Percentiles rank a stretch among this genome's conserved stretches.
Evolutionary conservation across 129 eudicot species (phyloP).

Genomic region (Heracleum sosnowskyi): DNA sequence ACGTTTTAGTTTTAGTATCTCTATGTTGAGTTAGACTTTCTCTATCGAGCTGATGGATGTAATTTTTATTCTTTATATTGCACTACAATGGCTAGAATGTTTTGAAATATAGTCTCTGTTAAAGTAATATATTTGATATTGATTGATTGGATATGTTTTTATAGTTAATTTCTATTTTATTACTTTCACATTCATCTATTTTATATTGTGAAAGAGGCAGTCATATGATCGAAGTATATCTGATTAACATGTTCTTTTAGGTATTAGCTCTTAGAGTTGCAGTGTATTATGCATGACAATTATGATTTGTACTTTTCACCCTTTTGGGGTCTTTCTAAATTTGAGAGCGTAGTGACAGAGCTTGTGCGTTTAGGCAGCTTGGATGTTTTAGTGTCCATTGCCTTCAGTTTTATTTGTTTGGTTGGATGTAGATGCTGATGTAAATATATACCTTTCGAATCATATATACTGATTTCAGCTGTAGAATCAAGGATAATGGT

Average conservation of each 20-base stretch:
- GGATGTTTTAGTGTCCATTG: neutral
- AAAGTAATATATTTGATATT: too few species aligned
- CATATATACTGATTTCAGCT: neutral
- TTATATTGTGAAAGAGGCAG: neutral
- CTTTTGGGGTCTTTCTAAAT: neutral
- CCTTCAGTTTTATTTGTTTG: neutral
- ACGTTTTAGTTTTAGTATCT: neutral
- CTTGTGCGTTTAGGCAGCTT: neutral
- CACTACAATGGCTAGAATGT: neutral
- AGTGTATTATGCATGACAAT: neutral
- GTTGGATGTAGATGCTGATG: neutral
- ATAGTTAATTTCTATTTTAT: neutral
- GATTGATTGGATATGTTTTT: neutral
- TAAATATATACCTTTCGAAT: neutral
- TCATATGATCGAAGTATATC: neutral
- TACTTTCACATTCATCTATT: neutral
- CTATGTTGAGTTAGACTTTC: neutral
- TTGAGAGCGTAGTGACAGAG: neutral
- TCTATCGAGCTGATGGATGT: neutral
- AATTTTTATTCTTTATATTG: too few species aligned
- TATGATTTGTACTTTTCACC: neutral
- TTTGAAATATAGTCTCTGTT: neutral
- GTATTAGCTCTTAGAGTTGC: neutral
- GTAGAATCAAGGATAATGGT: neutral
- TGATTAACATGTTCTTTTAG: neutral